Conservation (phyloP, 2,329 filamentous ascomycete species). For the Diaporthe destruens region DNA sequence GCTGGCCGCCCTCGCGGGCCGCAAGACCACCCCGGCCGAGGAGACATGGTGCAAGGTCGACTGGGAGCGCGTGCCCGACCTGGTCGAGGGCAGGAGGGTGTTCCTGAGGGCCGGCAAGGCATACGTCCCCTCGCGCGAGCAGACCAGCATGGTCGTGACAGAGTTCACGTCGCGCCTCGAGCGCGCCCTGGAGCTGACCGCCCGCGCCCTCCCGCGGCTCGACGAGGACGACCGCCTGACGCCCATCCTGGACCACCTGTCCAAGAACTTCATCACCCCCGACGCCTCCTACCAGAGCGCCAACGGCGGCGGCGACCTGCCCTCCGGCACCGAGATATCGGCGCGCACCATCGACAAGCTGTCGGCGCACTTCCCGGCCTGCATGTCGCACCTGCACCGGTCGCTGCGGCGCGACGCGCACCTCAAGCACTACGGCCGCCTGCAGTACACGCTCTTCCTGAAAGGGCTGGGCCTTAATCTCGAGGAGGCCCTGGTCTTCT, state of each 20-base stretch:
- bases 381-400: constrained; percentile 92
- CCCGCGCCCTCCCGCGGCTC: constrained; percentile 89
- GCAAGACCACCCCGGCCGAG: constrained; percentile 67
- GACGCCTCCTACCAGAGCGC: constrained; percentile 83
- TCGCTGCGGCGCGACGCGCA: constrained; percentile 89
- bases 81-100: constrained; percentile 84
- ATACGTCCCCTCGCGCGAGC: constrained; percentile 89
- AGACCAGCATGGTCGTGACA: constrained; percentile 87
- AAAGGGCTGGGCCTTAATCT: constrained; percentile 93
- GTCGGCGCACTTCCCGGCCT: constrained; percentile 86
- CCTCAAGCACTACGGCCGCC: constrained; percentile 90
- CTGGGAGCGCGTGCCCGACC: constrained; percentile 91
- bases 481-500: constrained; percentile 94
- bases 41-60: constrained; percentile 97
- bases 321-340: constrained; percentile 77
- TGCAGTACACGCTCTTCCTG: constrained; percentile 96
- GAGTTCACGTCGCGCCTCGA: constrained; percentile 88
- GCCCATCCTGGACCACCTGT: constrained; percentile 79
- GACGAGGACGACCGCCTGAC: constrained; percentile 95
- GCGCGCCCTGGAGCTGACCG: constrained; percentile 86
- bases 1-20: constrained; percentile 61
- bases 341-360: constrained; percentile 85
- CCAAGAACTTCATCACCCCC: constrained; percentile 93
- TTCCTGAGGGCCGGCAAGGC: constrained; percentile 86
- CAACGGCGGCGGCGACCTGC: constrained; percentile 70